These are phyloP conservation scores for Colletotrichum cuscutae DNA, from an alignment of 2,329 filamentous ascomycete genomes.

Conservation along the genomic window DNA sequence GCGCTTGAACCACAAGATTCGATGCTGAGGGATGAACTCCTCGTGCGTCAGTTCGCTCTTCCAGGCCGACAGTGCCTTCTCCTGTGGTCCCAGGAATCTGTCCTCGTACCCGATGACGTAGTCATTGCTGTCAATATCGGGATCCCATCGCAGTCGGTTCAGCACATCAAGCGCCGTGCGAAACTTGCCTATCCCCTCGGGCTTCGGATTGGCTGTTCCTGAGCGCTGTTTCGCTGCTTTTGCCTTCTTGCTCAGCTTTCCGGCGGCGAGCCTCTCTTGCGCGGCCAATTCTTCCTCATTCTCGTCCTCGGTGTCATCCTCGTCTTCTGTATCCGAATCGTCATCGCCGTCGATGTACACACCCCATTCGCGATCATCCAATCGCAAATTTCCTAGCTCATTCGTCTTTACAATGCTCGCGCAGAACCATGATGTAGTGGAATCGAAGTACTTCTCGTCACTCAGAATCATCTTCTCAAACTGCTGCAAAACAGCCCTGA, in stretches of 20 bases:
- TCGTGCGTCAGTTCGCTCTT: slow-evolving; percentile 71
- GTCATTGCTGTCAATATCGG: slow-evolving; percentile 60
- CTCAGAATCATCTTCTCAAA: slow-evolving; percentile 60
- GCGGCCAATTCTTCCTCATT: slow-evolving; percentile 27
- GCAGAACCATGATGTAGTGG: slow-evolving; percentile 59
- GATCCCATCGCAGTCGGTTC: slow-evolving; percentile 69
- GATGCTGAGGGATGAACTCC: slow-evolving; percentile 74
- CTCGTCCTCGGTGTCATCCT: slow-evolving; percentile 38
- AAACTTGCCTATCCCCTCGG: slow-evolving; percentile 56
- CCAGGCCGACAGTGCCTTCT: slow-evolving; percentile 66
- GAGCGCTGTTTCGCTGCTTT: slow-evolving; percentile 25
- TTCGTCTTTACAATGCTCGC: slow-evolving; percentile 49
- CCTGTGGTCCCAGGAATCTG: slow-evolving; percentile 64
- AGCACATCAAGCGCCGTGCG: slow-evolving; percentile 68
- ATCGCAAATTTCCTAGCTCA: slow-evolving; percentile 53
- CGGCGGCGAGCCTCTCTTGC: background rate
- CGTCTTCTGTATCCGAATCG: slow-evolving; percentile 48
- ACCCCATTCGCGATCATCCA: slow-evolving; percentile 62
- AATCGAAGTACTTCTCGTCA: slow-evolving; percentile 60
- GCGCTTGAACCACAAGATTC: slow-evolving; percentile 70
- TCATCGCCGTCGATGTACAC: slow-evolving; percentile 58
- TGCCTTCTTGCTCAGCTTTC: slow-evolving; percentile 34
- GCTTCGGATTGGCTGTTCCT: slow-evolving; percentile 38
- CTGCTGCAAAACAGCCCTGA: slow-evolving; percentile 55
- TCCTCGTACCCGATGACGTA: slow-evolving; percentile 72